These are phyloP conservation scores for Pichia sp. DNA, from an alignment of 1,139 yeast genomes.

Conservation along the genomic window DNA sequence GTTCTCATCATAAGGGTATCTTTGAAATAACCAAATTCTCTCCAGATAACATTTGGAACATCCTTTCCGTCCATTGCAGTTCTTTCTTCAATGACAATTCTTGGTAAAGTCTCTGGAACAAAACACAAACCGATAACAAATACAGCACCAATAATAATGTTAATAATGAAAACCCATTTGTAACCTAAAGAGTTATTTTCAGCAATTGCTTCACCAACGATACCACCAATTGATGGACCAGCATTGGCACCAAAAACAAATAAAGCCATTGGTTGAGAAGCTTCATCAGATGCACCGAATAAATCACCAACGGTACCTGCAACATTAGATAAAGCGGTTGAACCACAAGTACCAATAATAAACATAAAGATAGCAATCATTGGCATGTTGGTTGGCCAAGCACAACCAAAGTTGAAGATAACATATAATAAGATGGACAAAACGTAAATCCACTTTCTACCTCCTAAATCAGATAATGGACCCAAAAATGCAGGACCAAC, in stretches of 20 bases:
- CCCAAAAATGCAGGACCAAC: slow-evolving; percentile 70
- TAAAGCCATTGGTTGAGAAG: slow-evolving; percentile 27
- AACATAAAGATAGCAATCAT: slow-evolving; percentile 28
- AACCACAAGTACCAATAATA: slow-evolving; percentile 27
- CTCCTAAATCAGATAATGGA: slow-evolving; percentile 54
- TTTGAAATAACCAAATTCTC: slow-evolving; percentile 19
- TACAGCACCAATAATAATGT: slow-evolving; percentile 23
- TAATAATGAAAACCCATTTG: slow-evolving; percentile 26
- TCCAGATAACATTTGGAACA: slow-evolving; percentile 12
- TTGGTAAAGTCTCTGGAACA: slow-evolving; percentile 27
- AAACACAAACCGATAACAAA: slow-evolving; percentile 16
- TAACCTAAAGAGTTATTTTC: slow-evolving; percentile 22
- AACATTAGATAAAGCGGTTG: slow-evolving; percentile 27
- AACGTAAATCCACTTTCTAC: slow-evolving; percentile 65
- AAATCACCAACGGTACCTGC: slow-evolving; percentile 28
- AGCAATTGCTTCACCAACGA: slow-evolving; percentile 27
- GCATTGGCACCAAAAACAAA: slow-evolving; percentile 26
- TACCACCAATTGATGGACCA: slow-evolving; percentile 28
- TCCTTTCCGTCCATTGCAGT: slow-evolving; percentile 19
- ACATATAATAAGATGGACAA: slow-evolving; percentile 42
- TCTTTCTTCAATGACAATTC: slow-evolving; percentile 25
- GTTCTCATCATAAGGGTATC: slow-evolving; percentile 12
- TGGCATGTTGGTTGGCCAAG: slow-evolving; percentile 36
- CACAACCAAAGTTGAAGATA: slow-evolving; percentile 50
- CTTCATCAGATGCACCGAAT: slow-evolving; percentile 25